phyloP scores from a whole-genome alignment of 164 flowering plant genomes.

The Aristolochia contorta region DNA sequence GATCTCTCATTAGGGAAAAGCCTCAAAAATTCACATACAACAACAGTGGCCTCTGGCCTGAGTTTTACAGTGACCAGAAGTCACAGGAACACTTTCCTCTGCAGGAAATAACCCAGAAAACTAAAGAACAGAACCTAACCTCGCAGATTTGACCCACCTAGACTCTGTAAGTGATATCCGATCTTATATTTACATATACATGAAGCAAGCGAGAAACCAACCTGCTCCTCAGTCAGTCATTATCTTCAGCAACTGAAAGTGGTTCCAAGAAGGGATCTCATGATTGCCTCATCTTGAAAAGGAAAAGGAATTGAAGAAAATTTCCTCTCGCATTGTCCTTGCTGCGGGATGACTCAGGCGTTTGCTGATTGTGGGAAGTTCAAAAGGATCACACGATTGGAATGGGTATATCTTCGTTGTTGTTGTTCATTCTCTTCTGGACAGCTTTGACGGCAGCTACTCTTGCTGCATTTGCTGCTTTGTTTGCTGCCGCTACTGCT shows the following conservation, averaged over 20 bases:
- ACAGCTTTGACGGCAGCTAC: slow-evolving; percentile 94
- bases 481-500: slow-evolving; percentile 74
- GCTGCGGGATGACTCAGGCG: too few species aligned
- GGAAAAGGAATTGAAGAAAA: not conserved
- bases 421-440: slow-evolving; percentile 48
- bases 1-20: slow-evolving; percentile 1
- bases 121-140: too few species aligned
- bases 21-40: slow-evolving; percentile 10
- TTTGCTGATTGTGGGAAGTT: too few species aligned
- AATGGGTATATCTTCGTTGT: slow-evolving; percentile 11
- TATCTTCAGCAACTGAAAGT: slow-evolving; percentile 6
- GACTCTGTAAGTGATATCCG: not conserved
- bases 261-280: slow-evolving; percentile 18
- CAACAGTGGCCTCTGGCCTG: slow-evolving; percentile 5
- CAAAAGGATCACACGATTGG: slow-evolving; percentile 17
- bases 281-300: slow-evolving; percentile 3
- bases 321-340: too few species aligned
- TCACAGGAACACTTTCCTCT: too few species aligned
- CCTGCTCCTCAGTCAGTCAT: slow-evolving; percentile 16
- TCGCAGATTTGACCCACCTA: too few species aligned
- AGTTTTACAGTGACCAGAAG: slow-evolving; percentile 4
- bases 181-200: slow-evolving; percentile 13
- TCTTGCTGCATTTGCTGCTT: slow-evolving; percentile 93
- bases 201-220: slow-evolving; percentile 9
- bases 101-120: too few species aligned